Evolutionary conservation across 2,329 filamentous ascomycete genomes (phyloP).

Genomic region (Microcyclosporella mali): DNA sequence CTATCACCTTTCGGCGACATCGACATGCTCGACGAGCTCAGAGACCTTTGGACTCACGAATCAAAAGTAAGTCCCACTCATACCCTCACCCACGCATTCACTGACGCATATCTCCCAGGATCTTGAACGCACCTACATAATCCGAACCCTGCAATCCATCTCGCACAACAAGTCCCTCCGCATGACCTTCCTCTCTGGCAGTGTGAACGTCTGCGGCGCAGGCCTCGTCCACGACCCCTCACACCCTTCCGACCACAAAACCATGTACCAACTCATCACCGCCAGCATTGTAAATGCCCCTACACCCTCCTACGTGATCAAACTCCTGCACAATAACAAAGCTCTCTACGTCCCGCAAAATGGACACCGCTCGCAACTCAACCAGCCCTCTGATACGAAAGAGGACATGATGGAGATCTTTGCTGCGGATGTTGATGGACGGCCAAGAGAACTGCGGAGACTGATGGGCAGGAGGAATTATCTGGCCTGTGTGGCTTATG

Average conservation of each 20-base stretch:
- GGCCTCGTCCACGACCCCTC: slow-evolving; percentile 90
- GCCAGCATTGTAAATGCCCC: slow-evolving; percentile 88
- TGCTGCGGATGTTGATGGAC: slow-evolving; percentile 84
- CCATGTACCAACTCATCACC: slow-evolving; percentile 97
- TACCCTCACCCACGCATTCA: slow-evolving; percentile 1
- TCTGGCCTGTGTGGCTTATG: slow-evolving; percentile 86
- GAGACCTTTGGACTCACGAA: slow-evolving; percentile 97
- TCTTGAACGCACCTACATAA: slow-evolving; percentile 90
- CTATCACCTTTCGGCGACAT: slow-evolving; percentile 95
- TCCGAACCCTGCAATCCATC: slow-evolving; percentile 91
- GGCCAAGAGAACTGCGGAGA: slow-evolving; percentile 74
- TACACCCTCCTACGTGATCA: slow-evolving; percentile 76
- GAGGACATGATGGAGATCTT: slow-evolving; percentile 99
- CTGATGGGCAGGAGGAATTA: slow-evolving; percentile 94
- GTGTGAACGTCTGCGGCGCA: slow-evolving; percentile 84
- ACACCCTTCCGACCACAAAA: slow-evolving; percentile 90
- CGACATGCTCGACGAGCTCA: slow-evolving; percentile 85
- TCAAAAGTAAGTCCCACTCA: slow-evolving; percentile 57
- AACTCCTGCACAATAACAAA: slow-evolving; percentile 92
- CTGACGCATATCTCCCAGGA: slow-evolving; percentile 51
- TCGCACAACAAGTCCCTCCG: slow-evolving; percentile 89
- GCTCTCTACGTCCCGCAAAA: slow-evolving; percentile 86
- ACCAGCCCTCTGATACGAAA: slow-evolving; percentile 77
- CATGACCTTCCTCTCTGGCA: slow-evolving; percentile 94
- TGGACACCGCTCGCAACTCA: slow-evolving; percentile 57